Evolutionary conservation across 768 basidiomycete species (phyloP), one percentile per base, ranked within the genome.

Genomic region (Peribolospora kevripleyi): DNA sequence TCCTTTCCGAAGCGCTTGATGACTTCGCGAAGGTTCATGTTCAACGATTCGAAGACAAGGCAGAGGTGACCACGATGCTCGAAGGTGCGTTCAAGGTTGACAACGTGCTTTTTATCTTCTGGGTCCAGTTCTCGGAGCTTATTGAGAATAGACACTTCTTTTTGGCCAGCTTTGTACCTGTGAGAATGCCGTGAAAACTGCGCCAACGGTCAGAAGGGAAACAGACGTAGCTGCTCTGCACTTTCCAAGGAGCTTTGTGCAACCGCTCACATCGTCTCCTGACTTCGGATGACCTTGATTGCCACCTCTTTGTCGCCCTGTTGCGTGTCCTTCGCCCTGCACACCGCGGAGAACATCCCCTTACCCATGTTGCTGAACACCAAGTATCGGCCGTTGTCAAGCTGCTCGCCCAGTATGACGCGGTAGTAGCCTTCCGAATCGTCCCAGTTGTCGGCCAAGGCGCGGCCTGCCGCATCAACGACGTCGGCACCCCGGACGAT

Each of bases 1-100:
- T 98, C 88, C 67, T 97, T 97, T 48, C 93, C 93, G 67, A 95
- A 97, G 14, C 88, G 81, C 68, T 97, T 97, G 56, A 97, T 82
- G 45, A 95, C 87, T 55, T 97, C 93, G 55, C 91, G 84, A 25
- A 98, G 75, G 64, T 98, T 98, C 87, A 95, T 93, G 63, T 90
- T 88, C 65, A 97, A 65, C 36, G 78, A 80, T 69, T 98, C 93
- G 54, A 95, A 95, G 9, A 98, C 93, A 42, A 98, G 71, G 64
- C 93, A 98, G 8, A 95, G 70, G 67, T 98, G 93, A 0, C 91
- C 90, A 42, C 90, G 81, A 65, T 97, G 91, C 66, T 98, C 93
- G 67, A 98, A 98, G 0, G 84, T 90, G 54, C 84, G 71, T 60
- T 91, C 83, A 48, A 97, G 72, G n/a, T 88, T 77, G 13, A 97